Evolutionary conservation across 2,329 filamentous ascomycete genomes (phyloP).

Genomic region (Fusarium setosum): DNA sequence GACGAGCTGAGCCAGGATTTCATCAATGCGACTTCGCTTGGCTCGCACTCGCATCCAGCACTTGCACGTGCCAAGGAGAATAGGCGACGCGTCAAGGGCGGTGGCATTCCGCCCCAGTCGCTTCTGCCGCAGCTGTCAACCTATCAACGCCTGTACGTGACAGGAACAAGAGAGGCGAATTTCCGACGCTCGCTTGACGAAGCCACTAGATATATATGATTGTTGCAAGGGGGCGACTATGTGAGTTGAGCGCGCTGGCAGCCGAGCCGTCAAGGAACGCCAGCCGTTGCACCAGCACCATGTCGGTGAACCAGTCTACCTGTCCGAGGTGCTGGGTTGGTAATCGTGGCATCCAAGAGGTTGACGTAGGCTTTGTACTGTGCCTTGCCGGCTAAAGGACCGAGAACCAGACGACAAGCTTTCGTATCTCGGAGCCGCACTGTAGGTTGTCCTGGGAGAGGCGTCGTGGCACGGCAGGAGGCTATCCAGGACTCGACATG

Average conservation of each 20-base stretch:
- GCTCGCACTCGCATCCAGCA: constrained; percentile 13
- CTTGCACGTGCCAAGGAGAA: neutral
- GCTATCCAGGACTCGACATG: neutral
- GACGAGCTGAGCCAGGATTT: neutral
- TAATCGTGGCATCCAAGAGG: no score
- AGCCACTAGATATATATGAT: neutral
- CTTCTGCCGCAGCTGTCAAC: constrained; percentile 8
- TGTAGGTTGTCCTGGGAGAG: neutral
- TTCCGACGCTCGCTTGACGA: constrained; percentile 9
- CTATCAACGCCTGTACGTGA: constrained; percentile 19
- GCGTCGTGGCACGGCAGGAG: constrained; percentile 3
- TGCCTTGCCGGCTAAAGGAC: neutral
- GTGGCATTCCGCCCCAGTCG: constrained; percentile 30
- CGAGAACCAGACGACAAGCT: neutral
- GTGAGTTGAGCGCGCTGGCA: neutral
- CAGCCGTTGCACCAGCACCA: no score
- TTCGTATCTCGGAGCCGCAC: neutral
- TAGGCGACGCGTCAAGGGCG: neutral
- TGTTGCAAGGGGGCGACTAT: neutral
- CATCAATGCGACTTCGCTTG: constrained; percentile 24
- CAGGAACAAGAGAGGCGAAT: constrained; percentile 8
- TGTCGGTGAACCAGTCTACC: no score
- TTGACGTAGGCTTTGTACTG: no score
- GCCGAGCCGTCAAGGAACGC: no score
- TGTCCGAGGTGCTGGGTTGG: no score